Percentiles rank a stretch among this genome's conserved stretches.
Conservation (phyloP, 2,329 filamentous ascomycete species). For the Penicillium thymicola region DNA sequence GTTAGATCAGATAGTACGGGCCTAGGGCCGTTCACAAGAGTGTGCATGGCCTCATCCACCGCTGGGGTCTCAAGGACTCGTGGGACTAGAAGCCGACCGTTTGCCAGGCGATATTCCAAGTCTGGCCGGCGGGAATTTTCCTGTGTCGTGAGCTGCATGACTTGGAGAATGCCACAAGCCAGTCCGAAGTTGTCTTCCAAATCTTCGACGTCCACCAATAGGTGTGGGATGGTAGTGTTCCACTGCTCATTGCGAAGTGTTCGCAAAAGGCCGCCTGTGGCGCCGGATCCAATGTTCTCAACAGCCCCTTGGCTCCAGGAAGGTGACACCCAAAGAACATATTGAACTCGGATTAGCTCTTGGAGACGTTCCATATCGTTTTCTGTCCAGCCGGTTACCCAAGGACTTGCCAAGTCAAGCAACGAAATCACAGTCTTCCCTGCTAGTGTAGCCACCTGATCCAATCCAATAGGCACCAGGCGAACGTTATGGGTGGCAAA, state of each 20-base stretch:
- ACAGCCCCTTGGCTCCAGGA: slow-evolving; percentile 10
- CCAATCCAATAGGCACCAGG: slow-evolving; percentile 8
- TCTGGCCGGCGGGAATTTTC: slow-evolving; percentile 11
- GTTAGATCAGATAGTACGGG: slow-evolving; percentile 10
- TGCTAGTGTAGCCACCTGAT: slow-evolving; percentile 8
- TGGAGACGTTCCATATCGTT: slow-evolving; percentile 13
- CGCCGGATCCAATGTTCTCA: slow-evolving; percentile 18
- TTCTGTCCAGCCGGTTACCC: slow-evolving; percentile 11
- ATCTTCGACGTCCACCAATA: slow-evolving; percentile 17
- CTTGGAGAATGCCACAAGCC: slow-evolving; percentile 12
- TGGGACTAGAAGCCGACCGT: slow-evolving; percentile 12
- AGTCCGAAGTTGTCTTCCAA: slow-evolving; percentile 7
- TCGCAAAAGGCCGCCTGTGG: slow-evolving; percentile 23
- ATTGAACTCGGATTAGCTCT: slow-evolving; percentile 12
- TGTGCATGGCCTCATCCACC: slow-evolving; percentile 17
- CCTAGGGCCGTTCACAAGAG: slow-evolving; percentile 13
- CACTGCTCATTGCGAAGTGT: slow-evolving; percentile 26
- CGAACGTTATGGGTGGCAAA: slow-evolving; percentile 14
- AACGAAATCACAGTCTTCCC: slow-evolving; percentile 21
- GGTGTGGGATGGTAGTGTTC: slow-evolving; percentile 18
- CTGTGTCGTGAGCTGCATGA: slow-evolving; percentile 16
- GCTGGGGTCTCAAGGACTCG: slow-evolving; percentile 10
- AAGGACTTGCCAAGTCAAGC: slow-evolving; percentile 15
- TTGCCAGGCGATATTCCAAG: slow-evolving; percentile 13
- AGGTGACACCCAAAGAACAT: slow-evolving; percentile 22